Evolutionary conservation across 139 green algal genomes (phyloP).

Genomic region (Auxenochlorella protothecoides): DNA sequence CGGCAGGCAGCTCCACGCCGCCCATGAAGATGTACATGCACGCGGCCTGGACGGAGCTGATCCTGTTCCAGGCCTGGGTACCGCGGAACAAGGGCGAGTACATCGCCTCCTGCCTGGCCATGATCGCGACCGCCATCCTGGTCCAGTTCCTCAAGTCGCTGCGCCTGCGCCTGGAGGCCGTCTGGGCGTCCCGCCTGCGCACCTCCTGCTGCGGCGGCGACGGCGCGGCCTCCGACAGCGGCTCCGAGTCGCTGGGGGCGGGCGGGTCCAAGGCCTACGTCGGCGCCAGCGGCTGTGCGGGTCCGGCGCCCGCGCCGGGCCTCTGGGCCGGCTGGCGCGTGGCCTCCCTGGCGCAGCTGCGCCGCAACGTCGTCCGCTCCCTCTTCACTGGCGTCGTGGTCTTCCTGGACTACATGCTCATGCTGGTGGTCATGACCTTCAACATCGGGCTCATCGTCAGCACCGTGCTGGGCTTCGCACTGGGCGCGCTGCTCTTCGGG

Average conservation of each 20-base stretch:
- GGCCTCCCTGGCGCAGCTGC: background rate
- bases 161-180: constrained; percentile 5
- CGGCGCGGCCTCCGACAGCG: no score
- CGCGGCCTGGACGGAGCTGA: constrained; percentile 18
- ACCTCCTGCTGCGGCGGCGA: background rate
- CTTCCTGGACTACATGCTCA: constrained; percentile 24
- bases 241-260: no score
- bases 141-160: constrained; percentile 20
- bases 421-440: constrained; percentile 34
- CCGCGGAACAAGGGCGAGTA: constrained; percentile 14
- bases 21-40: constrained; percentile 27
- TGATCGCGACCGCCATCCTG: constrained; percentile 5
- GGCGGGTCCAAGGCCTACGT: no score
- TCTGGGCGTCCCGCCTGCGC: constrained; percentile 6
- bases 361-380: constrained; percentile 16
- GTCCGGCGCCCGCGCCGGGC: background rate
- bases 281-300: background rate
- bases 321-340: background rate
- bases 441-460: constrained; percentile 40
- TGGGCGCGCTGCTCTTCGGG: constrained; percentile 35
- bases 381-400: constrained; percentile 11
- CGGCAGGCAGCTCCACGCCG: background rate
- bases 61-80: constrained; percentile 30
- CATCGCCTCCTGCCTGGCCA: constrained; percentile 16
- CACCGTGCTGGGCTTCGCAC: constrained; percentile 18